Evolutionary conservation across 2,329 filamentous ascomycete genomes (phyloP).

Genomic region (Alternaria dauci): DNA sequence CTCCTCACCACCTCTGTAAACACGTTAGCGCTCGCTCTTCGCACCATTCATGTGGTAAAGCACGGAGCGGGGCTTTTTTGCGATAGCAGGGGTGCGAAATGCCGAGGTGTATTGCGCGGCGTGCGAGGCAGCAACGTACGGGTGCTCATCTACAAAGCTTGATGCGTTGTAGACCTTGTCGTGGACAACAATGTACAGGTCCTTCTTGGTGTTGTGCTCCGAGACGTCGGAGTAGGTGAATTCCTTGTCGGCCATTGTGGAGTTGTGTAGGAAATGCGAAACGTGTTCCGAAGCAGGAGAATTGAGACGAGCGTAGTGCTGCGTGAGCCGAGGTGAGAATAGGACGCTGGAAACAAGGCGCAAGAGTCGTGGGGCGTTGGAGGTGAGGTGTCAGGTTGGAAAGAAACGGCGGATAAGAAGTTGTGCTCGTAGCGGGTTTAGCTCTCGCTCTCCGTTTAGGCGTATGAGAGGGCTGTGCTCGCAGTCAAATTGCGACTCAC

Average conservation of each 20-base stretch:
- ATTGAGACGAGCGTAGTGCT: slow-evolving; percentile 1
- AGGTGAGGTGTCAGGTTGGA: slow-evolving; percentile 13
- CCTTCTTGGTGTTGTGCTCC: slow-evolving; percentile 73
- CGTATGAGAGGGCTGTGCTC: slow-evolving; percentile 7
- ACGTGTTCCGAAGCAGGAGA: background rate
- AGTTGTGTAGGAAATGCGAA: slow-evolving; percentile 9
- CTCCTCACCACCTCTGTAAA: slow-evolving; percentile 89
- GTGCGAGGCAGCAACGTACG: slow-evolving; percentile 63
- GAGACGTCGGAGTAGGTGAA: slow-evolving; percentile 53
- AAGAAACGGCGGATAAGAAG: slow-evolving; percentile 21
- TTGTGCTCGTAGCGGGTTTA: slow-evolving; percentile 22
- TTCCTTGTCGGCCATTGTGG: slow-evolving; percentile 51
- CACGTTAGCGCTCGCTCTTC: slow-evolving; percentile 16
- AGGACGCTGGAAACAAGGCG: background rate
- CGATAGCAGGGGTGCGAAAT: background rate
- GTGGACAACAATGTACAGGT: slow-evolving; percentile 89
- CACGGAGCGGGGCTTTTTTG: slow-evolving; percentile 14
- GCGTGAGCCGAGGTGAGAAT: slow-evolving; percentile 1
- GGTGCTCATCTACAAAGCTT: slow-evolving; percentile 96
- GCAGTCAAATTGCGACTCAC: slow-evolving; percentile 22
- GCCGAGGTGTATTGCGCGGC: slow-evolving; percentile 6
- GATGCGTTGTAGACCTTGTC: slow-evolving; percentile 94
- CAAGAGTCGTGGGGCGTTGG: slow-evolving; percentile 9
- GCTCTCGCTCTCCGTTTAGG: slow-evolving; percentile 18
- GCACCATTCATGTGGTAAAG: background rate